A percentile compares a stretch with the other conserved stretches of the same genome.
Evolutionary conservation across 2,329 filamentous ascomycete species (phyloP).

Genomic region (Alternaria longipes): DNA sequence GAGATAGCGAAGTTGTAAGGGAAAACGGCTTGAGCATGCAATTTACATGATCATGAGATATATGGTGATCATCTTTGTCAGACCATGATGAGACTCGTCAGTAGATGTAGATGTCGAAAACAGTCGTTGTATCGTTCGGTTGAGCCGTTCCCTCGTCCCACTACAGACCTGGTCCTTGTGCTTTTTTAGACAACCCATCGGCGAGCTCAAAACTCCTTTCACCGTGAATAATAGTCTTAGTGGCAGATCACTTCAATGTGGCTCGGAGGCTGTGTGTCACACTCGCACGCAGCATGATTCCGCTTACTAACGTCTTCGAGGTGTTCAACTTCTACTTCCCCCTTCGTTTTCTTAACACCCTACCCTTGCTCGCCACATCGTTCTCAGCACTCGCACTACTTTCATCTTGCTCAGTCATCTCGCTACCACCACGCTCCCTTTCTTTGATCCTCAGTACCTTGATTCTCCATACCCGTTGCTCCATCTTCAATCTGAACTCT

Average conservation of each 20-base stretch:
- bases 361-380: background rate
- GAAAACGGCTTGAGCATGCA: background rate
- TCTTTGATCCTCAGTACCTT: slow-evolving; percentile 11
- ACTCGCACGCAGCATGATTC: background rate
- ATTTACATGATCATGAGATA: background rate
- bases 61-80: background rate
- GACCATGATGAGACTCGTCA: background rate
- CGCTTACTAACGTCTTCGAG: fast-evolving
- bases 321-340: background rate
- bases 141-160: background rate
- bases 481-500: slow-evolving; percentile 12
- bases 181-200: background rate
- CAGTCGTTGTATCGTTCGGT: background rate
- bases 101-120: background rate
- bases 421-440: background rate
- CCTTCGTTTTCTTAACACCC: background rate
- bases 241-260: fast-evolving
- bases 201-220: no score
- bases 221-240: no score
- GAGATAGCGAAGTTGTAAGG: slow-evolving; percentile 7
- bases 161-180: background rate
- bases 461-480: slow-evolving; percentile 15
- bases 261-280: background rate
- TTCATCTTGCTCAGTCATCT: background rate
- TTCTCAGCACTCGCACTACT: background rate